A percentile compares a stretch with the other conserved stretches of the same genome.
These are phyloP conservation scores for Trichoderma hamatum DNA, from an alignment of 2,329 filamentous ascomycete species.

Conservation along the genomic window DNA sequence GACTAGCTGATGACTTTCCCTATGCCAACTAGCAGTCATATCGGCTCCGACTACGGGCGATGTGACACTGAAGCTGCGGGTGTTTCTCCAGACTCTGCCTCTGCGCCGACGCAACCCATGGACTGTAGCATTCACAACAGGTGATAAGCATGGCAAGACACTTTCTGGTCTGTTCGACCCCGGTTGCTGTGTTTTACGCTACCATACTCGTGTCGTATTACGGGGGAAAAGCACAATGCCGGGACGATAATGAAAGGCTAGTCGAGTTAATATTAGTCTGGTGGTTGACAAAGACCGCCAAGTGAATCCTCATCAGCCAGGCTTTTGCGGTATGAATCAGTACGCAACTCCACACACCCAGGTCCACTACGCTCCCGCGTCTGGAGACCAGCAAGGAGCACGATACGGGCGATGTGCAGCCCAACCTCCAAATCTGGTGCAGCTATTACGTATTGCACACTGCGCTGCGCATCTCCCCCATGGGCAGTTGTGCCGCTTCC, in stretches of 20 bases:
- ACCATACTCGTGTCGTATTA: not conserved
- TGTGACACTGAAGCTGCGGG: constrained; percentile 14
- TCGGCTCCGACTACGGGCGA: constrained; percentile 16
- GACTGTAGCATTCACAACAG: not conserved
- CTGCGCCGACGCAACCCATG: constrained; percentile 21
- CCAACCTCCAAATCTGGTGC: constrained; percentile 3
- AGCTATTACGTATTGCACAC: constrained; percentile 19
- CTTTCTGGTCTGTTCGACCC: not conserved
- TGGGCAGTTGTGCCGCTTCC: not conserved
- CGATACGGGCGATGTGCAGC: constrained; percentile 6
- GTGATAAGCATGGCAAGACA: constrained; percentile 13
- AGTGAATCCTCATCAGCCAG: not conserved
- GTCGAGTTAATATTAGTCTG: not conserved
- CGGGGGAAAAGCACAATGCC: not conserved
- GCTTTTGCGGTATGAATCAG: constrained; percentile 10
- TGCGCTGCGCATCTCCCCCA: not conserved
- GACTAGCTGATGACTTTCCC: too few species aligned
- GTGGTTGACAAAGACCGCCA: not conserved
- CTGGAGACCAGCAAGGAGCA: not conserved
- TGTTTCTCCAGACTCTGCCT: constrained; percentile 14
- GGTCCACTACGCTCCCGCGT: constrained; percentile 14
- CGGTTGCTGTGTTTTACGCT: not conserved
- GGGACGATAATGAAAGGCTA: not conserved
- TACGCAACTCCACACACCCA: not conserved
- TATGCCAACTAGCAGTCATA: not conserved